Percentiles rank a stretch among this genome's conserved stretches.
phyloP scores from a whole-genome alignment of 495 filamentous ascomycete genomes.

The Aspergillus cristatus region DNA sequence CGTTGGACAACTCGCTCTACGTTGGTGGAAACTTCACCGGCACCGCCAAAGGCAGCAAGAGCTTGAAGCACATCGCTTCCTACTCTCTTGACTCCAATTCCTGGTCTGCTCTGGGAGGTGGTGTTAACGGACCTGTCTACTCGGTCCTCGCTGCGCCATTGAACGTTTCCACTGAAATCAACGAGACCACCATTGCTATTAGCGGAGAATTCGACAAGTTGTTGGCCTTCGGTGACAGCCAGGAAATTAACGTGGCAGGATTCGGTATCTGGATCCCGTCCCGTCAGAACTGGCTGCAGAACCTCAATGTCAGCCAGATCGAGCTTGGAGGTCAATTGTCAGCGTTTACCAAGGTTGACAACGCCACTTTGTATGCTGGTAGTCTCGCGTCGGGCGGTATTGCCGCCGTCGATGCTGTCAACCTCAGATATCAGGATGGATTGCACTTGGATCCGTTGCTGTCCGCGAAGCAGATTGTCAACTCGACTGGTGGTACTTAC shows the following conservation, averaged over 20 bases:
- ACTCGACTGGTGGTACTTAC: constrained; percentile 53
- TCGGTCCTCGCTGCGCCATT: constrained; percentile 66
- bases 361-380: constrained; percentile 64
- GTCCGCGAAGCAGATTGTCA: constrained; percentile 48
- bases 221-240: constrained; percentile 52
- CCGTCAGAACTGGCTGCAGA: constrained; percentile 77
- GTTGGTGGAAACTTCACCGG: constrained; percentile 81
- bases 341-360: constrained; percentile 52
- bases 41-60: constrained; percentile 50
- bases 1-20: constrained; percentile 57
- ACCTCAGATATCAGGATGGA: constrained; percentile 41
- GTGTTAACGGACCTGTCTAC: constrained; percentile 72
- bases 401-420: constrained; percentile 58
- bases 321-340: constrained; percentile 62
- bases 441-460: constrained; percentile 49
- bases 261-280: constrained; percentile 96
- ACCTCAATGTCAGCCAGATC: constrained; percentile 57
- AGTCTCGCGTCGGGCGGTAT: constrained; percentile 63
- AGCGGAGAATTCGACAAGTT: constrained; percentile 74
- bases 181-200: constrained; percentile 66
- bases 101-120: constrained; percentile 77
- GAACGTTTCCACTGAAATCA: constrained; percentile 61
- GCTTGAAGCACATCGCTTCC: constrained; percentile 63
- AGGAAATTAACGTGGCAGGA: constrained; percentile 52
- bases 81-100: constrained; percentile 59